A percentile compares a stretch with the other conserved stretches of the same genome.
Conservation (phyloP, 2,329 filamentous ascomycete genomes). For the Phyllosticta paracitricarpa region DNA sequence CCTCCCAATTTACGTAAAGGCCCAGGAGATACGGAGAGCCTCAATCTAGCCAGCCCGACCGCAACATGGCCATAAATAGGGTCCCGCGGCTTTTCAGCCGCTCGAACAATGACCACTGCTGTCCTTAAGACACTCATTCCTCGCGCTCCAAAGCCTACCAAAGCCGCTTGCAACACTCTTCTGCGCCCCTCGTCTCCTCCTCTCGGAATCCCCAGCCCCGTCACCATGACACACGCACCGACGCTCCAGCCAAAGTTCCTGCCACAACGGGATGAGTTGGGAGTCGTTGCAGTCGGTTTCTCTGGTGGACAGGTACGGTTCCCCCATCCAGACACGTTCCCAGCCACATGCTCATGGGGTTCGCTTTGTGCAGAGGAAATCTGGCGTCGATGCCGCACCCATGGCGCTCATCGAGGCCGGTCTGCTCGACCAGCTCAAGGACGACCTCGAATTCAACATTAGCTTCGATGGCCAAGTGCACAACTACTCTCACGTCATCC, state of each 20-base stretch:
- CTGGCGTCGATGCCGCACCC: slow-evolving; percentile 84
- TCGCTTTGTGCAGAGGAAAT: slow-evolving; percentile 57
- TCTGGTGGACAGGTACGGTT: slow-evolving; percentile 77
- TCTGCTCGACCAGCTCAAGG: slow-evolving; percentile 69
- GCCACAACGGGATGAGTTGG: slow-evolving; percentile 66
- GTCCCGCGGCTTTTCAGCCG: neutral
- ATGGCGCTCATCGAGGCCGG: slow-evolving; percentile 81
- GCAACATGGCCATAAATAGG: slow-evolving; percentile 5
- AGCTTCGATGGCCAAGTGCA: slow-evolving; percentile 76
- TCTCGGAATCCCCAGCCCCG: neutral
- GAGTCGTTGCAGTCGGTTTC: slow-evolving; percentile 90
- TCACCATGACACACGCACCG: slow-evolving; percentile 44
- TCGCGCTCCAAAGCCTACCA: neutral
- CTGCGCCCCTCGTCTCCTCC: neutral
- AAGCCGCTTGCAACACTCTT: neutral
- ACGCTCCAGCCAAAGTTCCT: slow-evolving; percentile 66
- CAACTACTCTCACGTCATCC: slow-evolving; percentile 66
- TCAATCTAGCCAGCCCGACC: neutral
- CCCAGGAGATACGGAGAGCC: slow-evolving; percentile 5
- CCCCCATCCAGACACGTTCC: neutral
- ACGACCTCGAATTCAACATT: slow-evolving; percentile 82
- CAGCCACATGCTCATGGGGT: slow-evolving; percentile 1
- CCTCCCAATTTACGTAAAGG: slow-evolving; percentile 11
- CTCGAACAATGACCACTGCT: neutral
- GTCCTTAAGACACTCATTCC: neutral